phyloP scores from a whole-genome alignment of 2,329 filamentous ascomycete genomes.

The Coniochaeta sp. region DNA sequence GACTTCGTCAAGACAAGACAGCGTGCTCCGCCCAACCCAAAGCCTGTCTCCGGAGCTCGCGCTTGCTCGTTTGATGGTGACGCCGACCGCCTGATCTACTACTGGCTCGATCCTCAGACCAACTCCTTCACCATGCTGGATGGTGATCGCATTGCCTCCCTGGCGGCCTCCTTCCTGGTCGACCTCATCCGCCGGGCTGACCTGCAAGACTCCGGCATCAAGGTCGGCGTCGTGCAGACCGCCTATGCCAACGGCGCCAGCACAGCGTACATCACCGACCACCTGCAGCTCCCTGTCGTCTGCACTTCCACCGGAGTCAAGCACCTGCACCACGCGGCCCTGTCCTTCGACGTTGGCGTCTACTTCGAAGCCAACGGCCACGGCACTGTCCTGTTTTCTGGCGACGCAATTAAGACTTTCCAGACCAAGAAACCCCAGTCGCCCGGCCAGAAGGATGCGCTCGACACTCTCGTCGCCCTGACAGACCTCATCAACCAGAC shows the following conservation, averaged over 20 bases:
- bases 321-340: constrained; percentile 93
- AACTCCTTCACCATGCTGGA: constrained; percentile 82
- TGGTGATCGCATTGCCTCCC: constrained; percentile 91
- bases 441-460: constrained; percentile 81
- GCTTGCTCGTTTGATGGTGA: constrained; percentile 93
- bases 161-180: constrained; percentile 87
- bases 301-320: constrained; percentile 96
- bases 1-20: constrained; percentile 98
- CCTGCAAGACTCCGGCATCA: constrained; percentile 64
- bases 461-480: constrained; percentile 76
- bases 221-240: constrained; percentile 92
- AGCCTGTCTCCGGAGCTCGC: constrained; percentile 64
- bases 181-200: constrained; percentile 78
- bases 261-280: constrained; percentile 84
- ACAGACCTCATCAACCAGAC: constrained; percentile 96
- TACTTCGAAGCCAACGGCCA: constrained; percentile 99
- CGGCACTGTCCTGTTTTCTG: constrained; percentile 91
- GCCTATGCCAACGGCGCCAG: constrained; percentile 96
- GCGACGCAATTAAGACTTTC: constrained; percentile 73
- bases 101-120: constrained; percentile 76
- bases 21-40: constrained; percentile 75
- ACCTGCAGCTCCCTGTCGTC: constrained; percentile 79
- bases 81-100: constrained; percentile 92
- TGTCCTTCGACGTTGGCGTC: constrained; percentile 89
- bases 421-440: constrained; percentile 75